Evolutionary conservation across 1,139 yeast species (phyloP).

Genomic region (Yamadazyma friedrichii): DNA sequence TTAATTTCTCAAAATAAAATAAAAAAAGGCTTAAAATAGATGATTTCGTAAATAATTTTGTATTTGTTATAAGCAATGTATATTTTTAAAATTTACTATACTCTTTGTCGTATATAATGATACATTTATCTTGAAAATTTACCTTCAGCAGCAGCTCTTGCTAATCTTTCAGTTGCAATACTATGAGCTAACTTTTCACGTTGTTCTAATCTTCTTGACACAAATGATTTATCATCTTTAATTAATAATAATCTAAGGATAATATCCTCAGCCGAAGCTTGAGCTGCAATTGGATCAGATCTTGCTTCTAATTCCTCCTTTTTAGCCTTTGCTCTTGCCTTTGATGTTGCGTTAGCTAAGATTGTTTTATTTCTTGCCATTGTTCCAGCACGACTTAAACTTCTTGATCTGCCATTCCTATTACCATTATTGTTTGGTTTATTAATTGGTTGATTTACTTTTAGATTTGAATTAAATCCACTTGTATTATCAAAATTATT

Average conservation of each 20-base stretch:
- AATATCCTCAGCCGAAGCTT: constrained; percentile 62
- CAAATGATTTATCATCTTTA: constrained; percentile 41
- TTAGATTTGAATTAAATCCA: neutral
- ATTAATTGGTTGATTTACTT: neutral
- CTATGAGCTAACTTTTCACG: constrained; percentile 63
- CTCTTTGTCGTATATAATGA: neutral
- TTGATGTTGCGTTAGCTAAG: constrained; percentile 69
- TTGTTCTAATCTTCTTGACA: constrained; percentile 57
- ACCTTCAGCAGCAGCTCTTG: constrained; percentile 47
- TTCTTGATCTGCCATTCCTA: constrained; percentile 12
- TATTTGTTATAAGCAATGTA: constrained; percentile 8
- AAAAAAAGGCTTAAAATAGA: constrained; percentile 11
- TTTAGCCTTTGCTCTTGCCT: constrained; percentile 53
- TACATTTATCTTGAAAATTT: constrained; percentile 16
- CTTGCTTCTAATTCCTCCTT: constrained; percentile 52
- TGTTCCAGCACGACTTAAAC: constrained; percentile 49
- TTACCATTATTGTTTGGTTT: neutral
- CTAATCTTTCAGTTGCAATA: constrained; percentile 59
- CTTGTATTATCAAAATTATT: constrained; percentile 28
- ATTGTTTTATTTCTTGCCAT: constrained; percentile 66
- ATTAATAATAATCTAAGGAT: constrained; percentile 59
- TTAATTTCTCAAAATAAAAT: too few relatives aligned
- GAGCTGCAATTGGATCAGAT: constrained; percentile 55
- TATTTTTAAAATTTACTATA: constrained; percentile 5
- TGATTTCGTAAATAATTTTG: neutral